Evolutionary conservation across 192 early-diverging fungal genomes (phyloP).

Genomic region (Helicostylum pulchrum): DNA sequence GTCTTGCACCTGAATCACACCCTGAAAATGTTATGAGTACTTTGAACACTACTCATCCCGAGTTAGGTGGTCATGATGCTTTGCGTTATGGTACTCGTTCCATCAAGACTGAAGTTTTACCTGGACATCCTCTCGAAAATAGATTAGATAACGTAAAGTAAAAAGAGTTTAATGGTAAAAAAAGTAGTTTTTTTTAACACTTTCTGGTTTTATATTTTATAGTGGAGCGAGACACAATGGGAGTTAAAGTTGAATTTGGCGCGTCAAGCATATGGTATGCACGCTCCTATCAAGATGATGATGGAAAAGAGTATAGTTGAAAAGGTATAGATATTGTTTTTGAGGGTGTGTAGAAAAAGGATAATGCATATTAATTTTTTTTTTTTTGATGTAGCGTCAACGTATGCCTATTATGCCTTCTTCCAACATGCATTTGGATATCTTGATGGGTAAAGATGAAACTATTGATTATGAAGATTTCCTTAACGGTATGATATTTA

Average conservation of each 20-base stretch:
- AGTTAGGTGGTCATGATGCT: constrained; percentile 81
- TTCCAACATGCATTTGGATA: constrained; percentile 71
- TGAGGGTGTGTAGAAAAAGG: too few relatives aligned
- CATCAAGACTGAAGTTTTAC: constrained; percentile 58
- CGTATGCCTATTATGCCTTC: constrained; percentile 53
- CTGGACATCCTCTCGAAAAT: constrained; percentile 78
- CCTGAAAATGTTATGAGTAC: constrained; percentile 25
- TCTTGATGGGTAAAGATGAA: constrained; percentile 84
- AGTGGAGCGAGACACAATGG: constrained; percentile 87
- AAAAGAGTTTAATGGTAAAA: not conserved
- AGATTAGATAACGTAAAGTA: constrained; percentile 60
- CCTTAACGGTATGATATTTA: constrained; percentile 57
- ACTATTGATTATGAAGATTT: constrained; percentile 90
- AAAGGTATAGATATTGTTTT: constrained; percentile 34
- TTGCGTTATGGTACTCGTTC: constrained; percentile 70
- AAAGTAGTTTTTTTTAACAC: not conserved
- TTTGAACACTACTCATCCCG: constrained; percentile 47
- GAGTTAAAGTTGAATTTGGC: constrained; percentile 79
- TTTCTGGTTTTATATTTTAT: constrained; percentile 1
- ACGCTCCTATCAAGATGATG: constrained; percentile 88
- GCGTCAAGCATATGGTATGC: constrained; percentile 78
- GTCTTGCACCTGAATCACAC: constrained; percentile 24
- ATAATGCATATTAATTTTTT: not conserved
- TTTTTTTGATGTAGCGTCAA: constrained; percentile 28
- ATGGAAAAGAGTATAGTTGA: constrained; percentile 81